Evolutionary conservation across 768 basidiomycete species (phyloP).

Genomic region (Boletus insuetus): DNA sequence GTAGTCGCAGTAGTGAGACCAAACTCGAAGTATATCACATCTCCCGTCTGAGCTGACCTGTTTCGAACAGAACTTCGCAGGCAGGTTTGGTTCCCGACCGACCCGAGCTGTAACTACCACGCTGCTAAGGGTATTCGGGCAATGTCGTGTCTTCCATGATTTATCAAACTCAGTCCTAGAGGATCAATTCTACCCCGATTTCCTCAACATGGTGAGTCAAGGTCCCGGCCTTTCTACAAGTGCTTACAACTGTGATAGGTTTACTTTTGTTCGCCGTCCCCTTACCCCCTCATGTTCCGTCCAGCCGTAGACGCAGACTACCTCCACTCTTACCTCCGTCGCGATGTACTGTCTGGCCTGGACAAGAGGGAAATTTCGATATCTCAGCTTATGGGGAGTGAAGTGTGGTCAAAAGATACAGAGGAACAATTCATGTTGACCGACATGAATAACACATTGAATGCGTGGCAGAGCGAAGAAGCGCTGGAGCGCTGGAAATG

Average conservation of each 20-base stretch:
- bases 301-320: conserved; percentile 53
- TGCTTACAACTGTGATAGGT: conserved; percentile 47
- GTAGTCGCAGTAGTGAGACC: conserved; percentile 74
- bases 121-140: conserved; percentile 63
- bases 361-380: conserved; percentile 53
- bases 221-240: neutral
- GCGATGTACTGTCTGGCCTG: conserved; percentile 53
- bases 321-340: conserved; percentile 66
- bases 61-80: conserved; percentile 72
- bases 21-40: neutral
- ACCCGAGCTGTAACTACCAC: conserved; percentile 69
- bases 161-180: conserved; percentile 41
- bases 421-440: conserved; percentile 54
- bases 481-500: conserved; percentile 75
- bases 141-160: conserved; percentile 87
- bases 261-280: conserved; percentile 72
- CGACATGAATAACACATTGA: conserved; percentile 61
- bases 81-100: conserved; percentile 58
- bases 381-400: conserved; percentile 33
- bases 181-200: conserved; percentile 48
- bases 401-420: conserved; percentile 23
- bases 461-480: conserved; percentile 61
- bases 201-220: conserved; percentile 70
- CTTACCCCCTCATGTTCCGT: conserved; percentile 57
- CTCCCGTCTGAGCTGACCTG: neutral